Evolutionary conservation across 176 grass and related monocot genomes (phyloP).

Genomic region (Dactylis glomerata): DNA sequence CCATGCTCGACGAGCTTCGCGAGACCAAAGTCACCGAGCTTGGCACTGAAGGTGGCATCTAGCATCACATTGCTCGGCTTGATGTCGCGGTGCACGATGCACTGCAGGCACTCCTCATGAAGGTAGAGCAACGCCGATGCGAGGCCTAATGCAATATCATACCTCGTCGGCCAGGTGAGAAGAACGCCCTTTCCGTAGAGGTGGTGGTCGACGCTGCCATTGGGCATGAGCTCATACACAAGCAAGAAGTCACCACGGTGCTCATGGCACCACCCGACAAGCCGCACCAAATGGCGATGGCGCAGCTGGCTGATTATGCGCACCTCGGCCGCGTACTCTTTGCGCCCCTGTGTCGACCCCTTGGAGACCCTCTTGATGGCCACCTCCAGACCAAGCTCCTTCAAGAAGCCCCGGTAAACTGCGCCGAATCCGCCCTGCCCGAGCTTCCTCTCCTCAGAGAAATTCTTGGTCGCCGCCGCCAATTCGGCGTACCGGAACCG

Average conservation of each 20-base stretch:
- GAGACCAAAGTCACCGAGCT: slow-evolving; percentile 82
- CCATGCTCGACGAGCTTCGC: slow-evolving; percentile 61
- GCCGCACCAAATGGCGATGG: slow-evolving; percentile 68
- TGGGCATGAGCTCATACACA: slow-evolving; percentile 81
- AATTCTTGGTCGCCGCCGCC: slow-evolving; percentile 59
- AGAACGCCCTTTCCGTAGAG: slow-evolving; percentile 42
- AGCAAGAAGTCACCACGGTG: slow-evolving; percentile 71
- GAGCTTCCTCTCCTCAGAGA: slow-evolving; percentile 64
- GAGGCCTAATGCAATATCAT: slow-evolving; percentile 54
- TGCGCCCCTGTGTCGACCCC: slow-evolving; percentile 63
- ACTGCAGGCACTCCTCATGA: slow-evolving; percentile 61
- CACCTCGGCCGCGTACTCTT: slow-evolving; percentile 72
- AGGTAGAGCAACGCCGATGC: slow-evolving; percentile 79
- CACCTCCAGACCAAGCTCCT: slow-evolving; percentile 47
- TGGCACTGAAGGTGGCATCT: slow-evolving; percentile 65
- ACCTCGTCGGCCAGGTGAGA: slow-evolving; percentile 50
- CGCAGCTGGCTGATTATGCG: slow-evolving; percentile 82
- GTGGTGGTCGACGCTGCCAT: slow-evolving; percentile 77
- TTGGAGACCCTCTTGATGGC: slow-evolving; percentile 78
- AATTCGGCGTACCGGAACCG: slow-evolving; percentile 54
- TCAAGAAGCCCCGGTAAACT: slow-evolving; percentile 67
- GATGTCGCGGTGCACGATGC: slow-evolving; percentile 72
- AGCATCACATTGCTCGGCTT: slow-evolving; percentile 91
- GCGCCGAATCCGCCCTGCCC: slow-evolving; percentile 79
- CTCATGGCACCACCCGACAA: slow-evolving; percentile 90